Base-by-base conservation (phyloP, 176 grass and related monocot genomes). In the Bonia amplexicaulis region DNA sequence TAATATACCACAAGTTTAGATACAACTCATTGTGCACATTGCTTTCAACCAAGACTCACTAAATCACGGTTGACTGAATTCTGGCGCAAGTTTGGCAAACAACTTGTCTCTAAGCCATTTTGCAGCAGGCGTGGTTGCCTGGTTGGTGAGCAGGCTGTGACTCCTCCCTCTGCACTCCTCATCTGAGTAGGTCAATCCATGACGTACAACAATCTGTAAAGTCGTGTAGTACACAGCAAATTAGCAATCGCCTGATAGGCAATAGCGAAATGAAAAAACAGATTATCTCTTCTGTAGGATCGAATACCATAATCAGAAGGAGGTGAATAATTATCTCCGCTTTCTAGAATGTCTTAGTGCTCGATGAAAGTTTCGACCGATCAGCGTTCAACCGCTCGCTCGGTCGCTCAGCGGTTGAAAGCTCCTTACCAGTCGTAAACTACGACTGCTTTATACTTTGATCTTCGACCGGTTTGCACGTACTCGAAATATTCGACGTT, bases 81-180 rank as follows among this genome's bases (percentile, higher is more conserved):
- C 55, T 13, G 23, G 63, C 35, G 55, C 78, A 66, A 49, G 79
- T 71, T 83, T 63, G 86, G 79, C 86, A 69, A 77, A 82, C 80
- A 22, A 60, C 79, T 60, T 15, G 42, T 13, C 25, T 80, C 66
- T 25, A 69, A 22, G 5, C 62, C 12, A 22, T 19, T 55, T 44
- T 57, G 25, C 72, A 61, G 27, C 72, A 71, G 61, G 85, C 69
- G 6, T 6, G 51, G 75, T 85, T 85, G 71, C 69, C 5, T 6
- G 51, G 75, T 85, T 80, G 87, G 87, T 85, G 69, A 68, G 3
- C 78, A 17, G 20, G 20, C 53, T 57, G 80, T 27, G 67, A 82
- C 48, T 61, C 15, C 13, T 67, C 52, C 22, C 12, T 9, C 29
- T 42, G 2, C 20, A 23, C 57, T 64, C n/a, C 17, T 14, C 77